Base-by-base conservation (phyloP, 2,329 filamentous ascomycete genomes). In the Nigrospora osmanthi region DNA sequence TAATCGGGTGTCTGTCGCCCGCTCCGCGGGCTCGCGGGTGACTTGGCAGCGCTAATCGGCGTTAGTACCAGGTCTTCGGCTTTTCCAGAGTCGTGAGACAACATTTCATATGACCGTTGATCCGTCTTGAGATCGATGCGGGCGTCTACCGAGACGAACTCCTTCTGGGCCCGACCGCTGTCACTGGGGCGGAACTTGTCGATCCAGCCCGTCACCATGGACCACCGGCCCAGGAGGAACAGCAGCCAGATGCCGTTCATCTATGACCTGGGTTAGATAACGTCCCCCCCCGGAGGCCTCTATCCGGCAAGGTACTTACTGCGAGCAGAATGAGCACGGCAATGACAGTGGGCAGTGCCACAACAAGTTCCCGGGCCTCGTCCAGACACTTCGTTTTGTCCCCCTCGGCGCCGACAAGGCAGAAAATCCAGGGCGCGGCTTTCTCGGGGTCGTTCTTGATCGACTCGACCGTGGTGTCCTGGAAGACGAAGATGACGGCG, bases 71-170 rank as follows among this genome's bases (percentile, higher is more conserved):
- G 64, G 64, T 59, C 62, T 55, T 58, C 64, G 60, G 54, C 63
- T 58, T 63, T 67, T 58, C 69, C 73, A 62, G 70, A 69, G 56
- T 77, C 76, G 15, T 35, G 34, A 54, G 76, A 78, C 56, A 90
- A 81, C 85, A 90, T 89, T 73, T 90, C 87, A 72, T 90, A 90
- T 64, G 83, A 80, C 69, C 80, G 78, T 61, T 72, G 73, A 55
- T 83, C 80, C 62, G 78, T 75, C 52, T 81, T 81, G 47, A 75
- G 64, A 48, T 79, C 73, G 54, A 69, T 66, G 49, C 78, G 77
- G 39, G 89, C 89, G 60, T 96, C 91, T 38, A 86, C 83, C 35
- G 88, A 94, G 51, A 95, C 86, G 56, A 96, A 97, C 63, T 97
- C 91, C 55, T 80, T 79, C 59, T 85, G 80, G 47, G 66, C 70